Conservation (phyloP, 805 yeast species). For the Pichia paraexigua region DNA sequence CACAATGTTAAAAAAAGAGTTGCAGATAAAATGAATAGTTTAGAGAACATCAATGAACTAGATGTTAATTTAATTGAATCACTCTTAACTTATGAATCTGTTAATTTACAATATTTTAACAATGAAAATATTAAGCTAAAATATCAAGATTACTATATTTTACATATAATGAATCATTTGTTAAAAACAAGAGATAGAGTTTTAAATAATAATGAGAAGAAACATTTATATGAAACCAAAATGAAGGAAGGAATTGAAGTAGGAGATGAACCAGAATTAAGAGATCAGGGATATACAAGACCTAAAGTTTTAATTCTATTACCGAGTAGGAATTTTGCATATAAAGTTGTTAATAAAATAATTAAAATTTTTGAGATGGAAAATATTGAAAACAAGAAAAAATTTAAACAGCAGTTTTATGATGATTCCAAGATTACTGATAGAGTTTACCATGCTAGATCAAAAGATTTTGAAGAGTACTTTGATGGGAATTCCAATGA, state of each 20-base stretch:
- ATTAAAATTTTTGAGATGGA: constrained; percentile 57
- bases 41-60: constrained; percentile 27
- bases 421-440: constrained; percentile 31
- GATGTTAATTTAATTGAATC: constrained; percentile 54
- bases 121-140: constrained; percentile 29
- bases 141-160: constrained; percentile 53
- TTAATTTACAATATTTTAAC: constrained; percentile 46
- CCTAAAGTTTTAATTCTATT: constrained; percentile 78
- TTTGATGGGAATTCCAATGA: constrained; percentile 91
- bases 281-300: constrained; percentile 94
- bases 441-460: constrained; percentile 43
- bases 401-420: constrained; percentile 65
- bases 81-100: constrained; percentile 65
- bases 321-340: constrained; percentile 79
- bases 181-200: constrained; percentile 82
- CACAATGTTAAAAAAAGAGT: constrained; percentile 42
- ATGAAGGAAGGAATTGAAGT: constrained; percentile 30
- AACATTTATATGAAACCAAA: constrained; percentile 31
- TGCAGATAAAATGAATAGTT: constrained; percentile 28
- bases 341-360: constrained; percentile 55
- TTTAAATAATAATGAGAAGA: constrained; percentile 63
- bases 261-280: constrained; percentile 45
- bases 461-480: constrained; percentile 70
- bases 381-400: constrained; percentile 73
- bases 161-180: constrained; percentile 78